Base-by-base conservation (phyloP, 78 protist genomes). In the Guillardia theta region DNA sequence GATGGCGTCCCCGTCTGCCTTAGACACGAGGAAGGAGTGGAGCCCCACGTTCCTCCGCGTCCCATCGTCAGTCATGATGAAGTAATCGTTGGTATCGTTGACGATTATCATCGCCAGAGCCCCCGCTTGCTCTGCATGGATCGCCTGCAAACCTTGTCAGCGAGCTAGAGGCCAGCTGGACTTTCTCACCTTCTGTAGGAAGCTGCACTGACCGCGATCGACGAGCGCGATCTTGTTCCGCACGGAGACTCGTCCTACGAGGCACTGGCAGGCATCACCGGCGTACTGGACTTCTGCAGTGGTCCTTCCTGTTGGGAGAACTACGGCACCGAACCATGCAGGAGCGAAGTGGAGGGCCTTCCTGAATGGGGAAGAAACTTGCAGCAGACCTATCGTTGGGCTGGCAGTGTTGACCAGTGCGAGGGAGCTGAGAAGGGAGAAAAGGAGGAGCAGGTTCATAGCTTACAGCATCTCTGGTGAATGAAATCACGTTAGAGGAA, bases 231-330 rank as follows among this genome's bases (percentile, higher is more conserved):
- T 18, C 48, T 18, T 78, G 18, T 43, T 18, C 15, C 90, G 90
- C 37, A 78, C 48, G 10, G 90, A 15, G 39, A 10, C 22, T 6
- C 90, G 18, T 19, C 90, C 90, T 24, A 78, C 18, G 30, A 78
- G 90, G 21, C 50, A 44, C 44, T 78, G 53, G 48, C 90, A 78
- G 30, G 50, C 90, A 78, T 78, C 90, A 18, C 90, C 90, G 33
- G 9, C 90, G 33, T 43, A 78, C 24, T 18, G 10, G 1, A 78
- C 53, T 78, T 78, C 39, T 18, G 90, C 90, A 24, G 10, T 10
- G 30, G 44, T 30, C 21, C 45, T 0, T 18, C 48, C 53, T 18
- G 90, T 30, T 22, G 90, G 90, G 0, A 78, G 48, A 27, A 78
- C 90, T 18, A 78, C 44, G 45, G 18, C 24, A 10, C 90, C 90